Evolutionary conservation across 192 early-diverging fungal genomes (phyloP), one percentile per base, ranked within the genome.

Genomic region (Entomortierella chlamydospora): DNA sequence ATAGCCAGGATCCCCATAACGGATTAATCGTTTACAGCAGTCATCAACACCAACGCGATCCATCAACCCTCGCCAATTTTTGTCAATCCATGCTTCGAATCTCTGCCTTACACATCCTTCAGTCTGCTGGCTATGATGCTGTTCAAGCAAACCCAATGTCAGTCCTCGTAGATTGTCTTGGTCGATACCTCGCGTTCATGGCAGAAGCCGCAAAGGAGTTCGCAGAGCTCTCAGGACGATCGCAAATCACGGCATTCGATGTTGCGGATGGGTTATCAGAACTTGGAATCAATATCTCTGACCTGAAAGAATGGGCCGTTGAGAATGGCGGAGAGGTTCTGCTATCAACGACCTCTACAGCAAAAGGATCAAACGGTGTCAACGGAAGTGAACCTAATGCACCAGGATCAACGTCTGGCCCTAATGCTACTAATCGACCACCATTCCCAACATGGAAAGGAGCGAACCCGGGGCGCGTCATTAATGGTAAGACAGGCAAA

Each of bases 61-160:
- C 61, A 20, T 53, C 61, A 18, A 79, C 67, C 4, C 76, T 66
- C 26, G 50, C 61, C 56, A 79, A 79, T 39, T 84, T 89, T 71
- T 87, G 83, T 81, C 82, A 83, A 62, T 80, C 85, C 11, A 57
- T 87, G 57, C 81, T 89, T 42, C 68, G 82, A 28, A 77, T 80
- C 47, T 73, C 85, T 17, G 72, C 87, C 18, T 55, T 85, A 28
- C 87, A 89, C 67, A 83, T 87, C 17, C 53, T 87, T 2, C 85
- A 89, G 51, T 64, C 86, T 33, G 83, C 86, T 37, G 88, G 88
- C 0, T 89, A 86, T 26, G 88, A 89, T 68, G 73, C 85, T 18
- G 83, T 79, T 2, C 79, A 87, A 42, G 47, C 64, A 22, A 70
- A 72, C 31, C 52, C 84, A 20, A 70, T 83, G 34, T 57, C 86